Percentiles rank a stretch among this genome's conserved stretches.
phyloP scores from a whole-genome alignment of 768 basidiomycete genomes.

The Hirschioporus abietinus region DNA sequence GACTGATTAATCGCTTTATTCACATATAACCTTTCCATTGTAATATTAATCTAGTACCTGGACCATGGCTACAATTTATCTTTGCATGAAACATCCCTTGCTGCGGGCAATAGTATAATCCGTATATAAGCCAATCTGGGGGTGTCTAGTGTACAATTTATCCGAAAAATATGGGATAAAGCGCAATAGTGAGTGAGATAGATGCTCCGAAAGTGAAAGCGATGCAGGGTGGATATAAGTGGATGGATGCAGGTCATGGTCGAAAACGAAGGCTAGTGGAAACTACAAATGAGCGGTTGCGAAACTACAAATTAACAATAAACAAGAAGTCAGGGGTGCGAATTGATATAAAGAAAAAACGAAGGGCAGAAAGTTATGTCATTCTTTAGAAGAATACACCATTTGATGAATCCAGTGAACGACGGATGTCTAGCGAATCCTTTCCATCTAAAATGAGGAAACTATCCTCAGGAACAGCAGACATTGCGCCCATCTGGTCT shows the following conservation, averaged over 20 bases:
- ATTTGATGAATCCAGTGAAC: not conserved
- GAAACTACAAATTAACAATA: conserved; percentile 4
- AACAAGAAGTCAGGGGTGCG: conserved; percentile 2
- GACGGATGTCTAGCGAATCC: conserved; percentile 32
- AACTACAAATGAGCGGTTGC: conserved; percentile 1
- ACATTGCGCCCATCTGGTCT: conserved; percentile 12
- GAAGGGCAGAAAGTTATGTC: conserved; percentile 17
- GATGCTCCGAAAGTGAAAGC: not conserved
- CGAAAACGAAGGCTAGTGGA: not conserved
- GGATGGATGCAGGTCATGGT: not conserved
- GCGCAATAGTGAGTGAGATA: not conserved
- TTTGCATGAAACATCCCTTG: not conserved
- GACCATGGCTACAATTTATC: not conserved
- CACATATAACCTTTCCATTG: not conserved
- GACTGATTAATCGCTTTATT: conserved; percentile 43
- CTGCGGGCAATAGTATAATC: not conserved
- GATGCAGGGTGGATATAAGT: not conserved
- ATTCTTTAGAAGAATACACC: conserved; percentile 20
- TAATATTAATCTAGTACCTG: not conserved
- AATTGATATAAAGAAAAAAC: conserved; percentile 4
- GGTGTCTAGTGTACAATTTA: not conserved
- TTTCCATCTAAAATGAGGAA: conserved; percentile 37
- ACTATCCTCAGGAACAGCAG: conserved; percentile 23
- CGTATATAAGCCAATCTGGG: not conserved
- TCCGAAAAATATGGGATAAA: not conserved